These are phyloP conservation scores for Metschnikowia chrysomelidarum DNA, from an alignment of 805 yeast genomes.

Conservation along the genomic window DNA sequence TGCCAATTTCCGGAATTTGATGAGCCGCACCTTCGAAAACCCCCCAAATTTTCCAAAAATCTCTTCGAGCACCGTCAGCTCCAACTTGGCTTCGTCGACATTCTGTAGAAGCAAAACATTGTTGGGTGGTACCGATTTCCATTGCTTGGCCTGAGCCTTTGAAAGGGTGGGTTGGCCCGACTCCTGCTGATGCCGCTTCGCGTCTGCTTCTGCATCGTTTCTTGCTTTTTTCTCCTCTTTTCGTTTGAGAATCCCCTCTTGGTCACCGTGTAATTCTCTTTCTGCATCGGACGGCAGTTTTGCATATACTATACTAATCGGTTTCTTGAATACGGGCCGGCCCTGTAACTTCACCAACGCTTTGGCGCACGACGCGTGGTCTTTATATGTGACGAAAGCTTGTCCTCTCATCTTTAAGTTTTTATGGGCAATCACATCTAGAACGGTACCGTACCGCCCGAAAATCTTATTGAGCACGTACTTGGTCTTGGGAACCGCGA, in stretches of 20 bases:
- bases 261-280: constrained; percentile 12
- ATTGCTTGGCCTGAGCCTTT: constrained; percentile 16
- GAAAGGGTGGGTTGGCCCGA: constrained; percentile 7
- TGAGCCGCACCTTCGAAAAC: constrained; percentile 63
- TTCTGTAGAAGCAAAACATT: constrained; percentile 65
- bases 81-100: constrained; percentile 44
- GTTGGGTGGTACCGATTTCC: constrained; percentile 56
- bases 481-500: constrained; percentile 51
- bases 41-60: constrained; percentile 56
- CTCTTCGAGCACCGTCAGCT: constrained; percentile 32
- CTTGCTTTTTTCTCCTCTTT: constrained; percentile 24
- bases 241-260: constrained; percentile 14
- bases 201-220: constrained; percentile 19
- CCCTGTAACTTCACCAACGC: constrained; percentile 47
- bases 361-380: constrained; percentile 38
- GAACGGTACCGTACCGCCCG: constrained; percentile 44
- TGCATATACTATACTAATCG: constrained; percentile 46
- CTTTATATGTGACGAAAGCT: constrained; percentile 66
- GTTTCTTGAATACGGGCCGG: constrained; percentile 44
- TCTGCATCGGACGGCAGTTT: constrained; percentile 44
- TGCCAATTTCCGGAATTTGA: constrained; percentile 67
- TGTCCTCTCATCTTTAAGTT: constrained; percentile 75
- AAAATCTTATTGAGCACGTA: constrained; percentile 43
- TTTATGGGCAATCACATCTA: constrained; percentile 54
- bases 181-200: constrained; percentile 15